Evolutionary conservation across 1,284 basidiomycete genomes (phyloP), one percentile per base, ranked within the genome.

Genomic region (Lentinula novae-zelandiae): DNA sequence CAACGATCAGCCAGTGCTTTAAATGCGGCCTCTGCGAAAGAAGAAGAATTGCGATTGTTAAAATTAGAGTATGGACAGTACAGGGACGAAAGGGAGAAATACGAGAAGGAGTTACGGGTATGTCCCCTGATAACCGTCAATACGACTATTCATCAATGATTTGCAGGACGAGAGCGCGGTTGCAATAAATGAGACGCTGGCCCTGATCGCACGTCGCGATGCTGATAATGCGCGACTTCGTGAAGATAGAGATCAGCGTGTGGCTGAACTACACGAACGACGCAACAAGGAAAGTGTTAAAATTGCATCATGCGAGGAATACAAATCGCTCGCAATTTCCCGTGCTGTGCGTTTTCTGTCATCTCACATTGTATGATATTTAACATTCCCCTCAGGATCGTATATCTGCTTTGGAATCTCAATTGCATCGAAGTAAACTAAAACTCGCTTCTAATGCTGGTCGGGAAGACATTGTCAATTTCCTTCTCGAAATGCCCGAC

Each of bases 221-320:
- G 73, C 77, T 0, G 94, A 97, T 65, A 82, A 88, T 61, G 77
- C 82, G 15, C 85, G 95, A 51, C 78, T 97, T 38, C 85, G 95
- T 31, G 89, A 90, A 53, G 82, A 89, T 65, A 85, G 95, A 42
- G 94, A 97, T 68, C 90, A 93, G 63, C 77, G 83, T 51, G 75
- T 76, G 12, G 84, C 88, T 1, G 93, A 96, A 67, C 69, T 95
- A 40, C 75, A 80, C 40, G 92, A 95, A 69, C 81, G 89, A 60
- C 87, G 84, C 70, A 82, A 85, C 31, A 84, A 82, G 64, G 91
- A 94, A 44, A 72, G 74, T 49, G 77, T 86, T 58, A 90, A 87
- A 70, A 68, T 81, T 49, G 77, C 83, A n/a, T 86, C 87, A 15
- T 70, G 84, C 5, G 83, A 90, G 49, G 90, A 96, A 70, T 79